These are phyloP conservation scores for Orbilia blumenaviensis DNA, from an alignment of 2,329 filamentous ascomycete genomes.

Conservation along the genomic window DNA sequence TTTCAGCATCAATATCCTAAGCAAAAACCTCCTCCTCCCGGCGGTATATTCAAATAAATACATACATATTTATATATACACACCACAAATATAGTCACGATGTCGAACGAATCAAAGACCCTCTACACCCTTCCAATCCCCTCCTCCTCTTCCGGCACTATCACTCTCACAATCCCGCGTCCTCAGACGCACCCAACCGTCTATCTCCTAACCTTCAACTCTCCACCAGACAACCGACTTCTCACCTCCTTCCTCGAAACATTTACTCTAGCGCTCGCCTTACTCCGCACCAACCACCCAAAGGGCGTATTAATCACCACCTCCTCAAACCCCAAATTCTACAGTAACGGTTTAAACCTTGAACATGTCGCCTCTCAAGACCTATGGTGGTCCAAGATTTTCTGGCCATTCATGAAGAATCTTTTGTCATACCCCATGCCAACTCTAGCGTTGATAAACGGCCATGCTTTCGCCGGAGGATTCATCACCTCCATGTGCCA, in stretches of 20 bases:
- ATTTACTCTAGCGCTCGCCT: slow-evolving; percentile 76
- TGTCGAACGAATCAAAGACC: slow-evolving; percentile 62
- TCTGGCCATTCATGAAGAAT: slow-evolving; percentile 70
- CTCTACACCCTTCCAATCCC: slow-evolving; percentile 57
- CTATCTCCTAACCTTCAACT: slow-evolving; percentile 77
- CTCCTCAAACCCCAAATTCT: slow-evolving; percentile 79
- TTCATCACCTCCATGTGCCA: slow-evolving; percentile 83
- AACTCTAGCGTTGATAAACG: slow-evolving; percentile 79
- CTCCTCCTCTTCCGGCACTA: slow-evolving; percentile 65
- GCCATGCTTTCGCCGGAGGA: slow-evolving; percentile 83
- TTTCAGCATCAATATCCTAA: too few species aligned
- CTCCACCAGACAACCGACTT: slow-evolving; percentile 79
- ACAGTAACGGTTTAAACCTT: slow-evolving; percentile 83
- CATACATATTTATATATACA: background rate
- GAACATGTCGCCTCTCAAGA: slow-evolving; percentile 69
- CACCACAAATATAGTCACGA: slow-evolving; percentile 64
- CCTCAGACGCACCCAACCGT: slow-evolving; percentile 63
- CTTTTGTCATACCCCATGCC: slow-evolving; percentile 75
- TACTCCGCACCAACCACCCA: slow-evolving; percentile 73
- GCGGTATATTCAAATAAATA: too few species aligned
- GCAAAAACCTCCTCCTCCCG: too few species aligned
- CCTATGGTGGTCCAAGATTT: slow-evolving; percentile 71
- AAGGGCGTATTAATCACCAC: slow-evolving; percentile 82
- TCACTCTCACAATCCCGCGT: slow-evolving; percentile 71
- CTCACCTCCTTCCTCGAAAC: slow-evolving; percentile 74